phyloP scores from a whole-genome alignment of 1,284 basidiomycete genomes.

The Ganoderma sinense region DNA sequence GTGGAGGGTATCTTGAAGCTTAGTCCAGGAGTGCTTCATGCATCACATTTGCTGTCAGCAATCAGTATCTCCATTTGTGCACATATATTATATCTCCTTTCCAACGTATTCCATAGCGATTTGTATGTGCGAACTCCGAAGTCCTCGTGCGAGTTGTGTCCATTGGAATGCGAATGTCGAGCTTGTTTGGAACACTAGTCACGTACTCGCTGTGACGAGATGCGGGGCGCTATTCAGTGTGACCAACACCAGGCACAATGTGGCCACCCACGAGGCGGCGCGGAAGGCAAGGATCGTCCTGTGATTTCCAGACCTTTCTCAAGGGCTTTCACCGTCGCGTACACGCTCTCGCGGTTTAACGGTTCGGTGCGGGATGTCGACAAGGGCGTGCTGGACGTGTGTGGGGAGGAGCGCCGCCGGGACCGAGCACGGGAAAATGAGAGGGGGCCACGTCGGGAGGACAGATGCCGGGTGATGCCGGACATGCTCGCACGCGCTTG shows the following conservation, averaged over 20 bases:
- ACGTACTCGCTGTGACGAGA: not conserved
- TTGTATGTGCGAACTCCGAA: not conserved
- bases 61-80: not conserved
- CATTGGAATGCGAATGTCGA: not conserved
- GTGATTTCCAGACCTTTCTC: not conserved
- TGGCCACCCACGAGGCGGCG: not conserved
- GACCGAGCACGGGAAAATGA: not conserved
- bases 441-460: not conserved
- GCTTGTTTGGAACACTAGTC: not conserved
- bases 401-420: not conserved
- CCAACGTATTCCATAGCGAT: not conserved
- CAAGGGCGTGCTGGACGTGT: not conserved
- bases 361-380: not conserved
- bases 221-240: not conserved
- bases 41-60: not conserved
- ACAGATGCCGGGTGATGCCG: slow-evolving; percentile 15
- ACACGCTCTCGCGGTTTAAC: not conserved
- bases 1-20: no score
- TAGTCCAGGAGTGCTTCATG: not conserved
- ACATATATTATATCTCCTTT: not conserved
- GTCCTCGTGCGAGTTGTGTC: not conserved
- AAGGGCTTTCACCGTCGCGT: not conserved
- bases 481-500: slow-evolving; percentile 33
- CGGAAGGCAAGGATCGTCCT: not conserved
- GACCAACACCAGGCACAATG: not conserved